Evolutionary conservation across 257 asterid species (phyloP).

Genomic region (Penstemon newberryi): DNA sequence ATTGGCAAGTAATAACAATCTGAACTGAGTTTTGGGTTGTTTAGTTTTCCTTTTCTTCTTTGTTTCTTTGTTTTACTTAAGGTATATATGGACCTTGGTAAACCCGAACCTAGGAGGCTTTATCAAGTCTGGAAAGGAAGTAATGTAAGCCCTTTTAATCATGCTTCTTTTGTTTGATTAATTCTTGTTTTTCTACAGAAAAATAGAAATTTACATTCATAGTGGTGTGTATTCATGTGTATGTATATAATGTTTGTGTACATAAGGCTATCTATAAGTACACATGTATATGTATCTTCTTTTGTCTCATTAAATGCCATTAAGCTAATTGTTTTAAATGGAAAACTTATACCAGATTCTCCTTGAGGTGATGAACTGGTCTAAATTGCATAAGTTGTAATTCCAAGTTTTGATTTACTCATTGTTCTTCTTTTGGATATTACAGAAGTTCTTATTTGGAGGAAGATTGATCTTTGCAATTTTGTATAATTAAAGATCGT

Average conservation of each 20-base stretch:
- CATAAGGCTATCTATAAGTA: neutral
- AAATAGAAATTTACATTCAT: neutral
- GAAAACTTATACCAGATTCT: no score
- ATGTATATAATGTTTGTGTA: neutral
- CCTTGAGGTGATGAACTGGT: neutral
- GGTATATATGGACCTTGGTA: conserved; percentile 49
- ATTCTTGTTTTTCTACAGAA: conserved; percentile 2
- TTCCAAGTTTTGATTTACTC: conserved; percentile 12
- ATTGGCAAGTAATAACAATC: conserved; percentile 4
- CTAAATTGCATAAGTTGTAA: neutral
- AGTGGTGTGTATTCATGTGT: conserved; percentile 4
- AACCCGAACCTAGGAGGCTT: conserved; percentile 54
- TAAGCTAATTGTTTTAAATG: neutral
- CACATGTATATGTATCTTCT: neutral
- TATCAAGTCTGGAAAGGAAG: conserved; percentile 82
- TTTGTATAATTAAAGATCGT: conserved; percentile 56
- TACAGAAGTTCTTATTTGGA: conserved; percentile 81
- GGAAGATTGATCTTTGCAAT: conserved; percentile 90
- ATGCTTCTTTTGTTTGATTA: neutral
- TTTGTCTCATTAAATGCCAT: neutral
- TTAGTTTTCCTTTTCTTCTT: conserved; percentile 1
- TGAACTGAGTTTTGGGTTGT: conserved; percentile 32
- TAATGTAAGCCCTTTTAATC: conserved; percentile 53
- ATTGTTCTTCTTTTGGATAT: conserved; percentile 30
- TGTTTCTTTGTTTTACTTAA: neutral